Evolutionary conservation across 129 eudicot genomes (phyloP), one percentile per base, ranked within the genome.

Genomic region (Flaveria ramosissima): DNA sequence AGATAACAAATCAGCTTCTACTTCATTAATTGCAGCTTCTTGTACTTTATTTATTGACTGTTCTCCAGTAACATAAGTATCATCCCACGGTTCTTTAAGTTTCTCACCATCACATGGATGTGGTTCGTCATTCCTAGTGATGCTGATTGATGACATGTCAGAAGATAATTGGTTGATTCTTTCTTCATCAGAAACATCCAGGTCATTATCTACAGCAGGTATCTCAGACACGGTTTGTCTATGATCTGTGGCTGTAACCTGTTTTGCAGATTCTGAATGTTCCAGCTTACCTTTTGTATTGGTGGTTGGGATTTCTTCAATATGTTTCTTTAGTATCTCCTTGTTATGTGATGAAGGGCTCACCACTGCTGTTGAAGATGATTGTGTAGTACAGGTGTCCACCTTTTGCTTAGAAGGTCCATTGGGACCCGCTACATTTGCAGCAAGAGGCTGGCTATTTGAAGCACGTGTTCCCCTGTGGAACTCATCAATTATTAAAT

Each of bases 391-490:
- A 56, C 39, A 56, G 16, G 76, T 42, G 70, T 84, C 96, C 62
- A 73, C 71, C 75, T 91, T 93, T 73, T 74, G 90, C 77, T 82
- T 85, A 53, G 74, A 64, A 72, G 89, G 75, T 57, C 89, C 96
- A 59, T 86, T 83, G 9, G 90, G 80, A 86, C 72, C 60, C 16
- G 53, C 70, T 60, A 47, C n/a, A 86, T 77, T 89, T 71, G 83
- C 80, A 75, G 86, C 56, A 59, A 83, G 7, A 53, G 78, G 80
- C 47, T 75, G 93, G 77, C 84, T 86, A 76, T 78, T 88, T 20
- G 88, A 88, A 26, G 89, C 81, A 61, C 89, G 95, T 45, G 87
- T 83, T 68, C 94, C 99, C 99, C 99, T 95, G 80, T 71, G 52
- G 36, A 63, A 63, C 42, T 61, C 57, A 78, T 20, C 56, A 55